Evolutionary conservation across 164 flowering plant genomes (phyloP).

Genomic region (Magnolia kwangsiensis): DNA sequence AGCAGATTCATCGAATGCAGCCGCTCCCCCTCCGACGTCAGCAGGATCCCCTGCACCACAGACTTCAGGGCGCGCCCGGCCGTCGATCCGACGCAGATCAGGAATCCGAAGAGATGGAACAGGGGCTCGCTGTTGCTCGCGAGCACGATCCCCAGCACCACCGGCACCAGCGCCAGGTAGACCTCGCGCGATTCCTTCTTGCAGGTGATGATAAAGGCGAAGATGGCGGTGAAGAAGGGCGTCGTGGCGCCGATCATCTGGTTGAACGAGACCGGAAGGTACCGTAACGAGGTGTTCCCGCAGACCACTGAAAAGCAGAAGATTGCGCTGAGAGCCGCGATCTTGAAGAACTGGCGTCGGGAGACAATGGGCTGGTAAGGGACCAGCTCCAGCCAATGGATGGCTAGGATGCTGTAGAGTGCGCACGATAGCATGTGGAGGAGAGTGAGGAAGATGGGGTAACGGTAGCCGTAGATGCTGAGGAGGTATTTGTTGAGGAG

Average conservation of each 20-base stretch:
- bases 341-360: conserved; percentile 67
- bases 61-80: conserved; percentile 89
- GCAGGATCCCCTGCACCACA: conserved; percentile 78
- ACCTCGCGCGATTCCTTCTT: conserved; percentile 68
- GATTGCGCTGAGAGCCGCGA: conserved; percentile 56
- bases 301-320: conserved; percentile 93
- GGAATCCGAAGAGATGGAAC: conserved; percentile 77
- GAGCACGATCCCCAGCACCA: conserved; percentile 76
- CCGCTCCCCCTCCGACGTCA: conserved; percentile 74
- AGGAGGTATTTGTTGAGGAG: conserved; percentile 87
- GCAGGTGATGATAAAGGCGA: conserved; percentile 80
- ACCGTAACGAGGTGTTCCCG: conserved; percentile 80
- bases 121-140: conserved; percentile 89
- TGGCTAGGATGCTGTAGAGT: conserved; percentile 54
- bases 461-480: conserved; percentile 72
- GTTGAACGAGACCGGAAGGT: conserved; percentile 84
- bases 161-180: conserved; percentile 75
- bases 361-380: conserved; percentile 68
- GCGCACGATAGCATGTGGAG: conserved; percentile 85
- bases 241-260: conserved; percentile 96
- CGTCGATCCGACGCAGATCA: conserved; percentile 75
- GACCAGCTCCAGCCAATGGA: conserved; percentile 52
- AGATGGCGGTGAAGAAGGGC: conserved; percentile 92
- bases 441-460: conserved; percentile 91
- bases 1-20: conserved; percentile 89